Evolutionary conservation across 2,329 filamentous ascomycete genomes (phyloP), one percentile per base, ranked within the genome.

Genomic region (Ophiostoma angusticollis): DNA sequence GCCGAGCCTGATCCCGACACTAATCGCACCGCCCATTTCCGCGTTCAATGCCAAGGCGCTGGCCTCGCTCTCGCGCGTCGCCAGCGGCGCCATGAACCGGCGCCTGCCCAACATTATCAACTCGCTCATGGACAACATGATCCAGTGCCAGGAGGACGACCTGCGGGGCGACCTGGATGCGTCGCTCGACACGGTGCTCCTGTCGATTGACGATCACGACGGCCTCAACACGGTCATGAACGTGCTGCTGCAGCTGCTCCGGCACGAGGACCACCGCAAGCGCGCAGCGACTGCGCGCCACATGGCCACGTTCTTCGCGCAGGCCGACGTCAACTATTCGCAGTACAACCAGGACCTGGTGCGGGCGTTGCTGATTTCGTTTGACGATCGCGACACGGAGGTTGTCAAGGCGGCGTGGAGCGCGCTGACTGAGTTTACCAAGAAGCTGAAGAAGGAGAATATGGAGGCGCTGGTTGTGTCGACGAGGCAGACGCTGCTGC

Each of bases 291-390:
- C 85, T 9, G 84, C 84, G 34, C 66, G 70, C 31, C 87, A 93
- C 52, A 65, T 98, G 41, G 78, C 81, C 44, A 84, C 75, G 45
- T 98, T 96, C 72, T 96, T 96, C 56, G 66, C 78, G 0, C 68
- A 75, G 37, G 72, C 84, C 8, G 74, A 81, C 18, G 72, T 94
- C 21, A 91, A 98, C 61, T 95, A 93, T 60, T 93, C 89, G 21
- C 74, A 89, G 36, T 98, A 96, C 66, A 86, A 95, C 58, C 87
- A 89, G 54, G 89, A 98, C 52, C 81, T 98, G 38, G 85, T 98
- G 52, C 82, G 89, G 12, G 80, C 84, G 4, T 65, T 98, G 38
- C 74, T 98, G 40, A 82, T 93, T 48, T 87, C 85, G 0, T 98
- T 98, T 54, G 86, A 91, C 52, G 91, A 98, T 52, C 62, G 74